Percentiles rank a stretch among this genome's conserved stretches.
These are phyloP conservation scores for Sporothrix mexicana DNA, from an alignment of 2,329 filamentous ascomycete species.

Conservation along the genomic window DNA sequence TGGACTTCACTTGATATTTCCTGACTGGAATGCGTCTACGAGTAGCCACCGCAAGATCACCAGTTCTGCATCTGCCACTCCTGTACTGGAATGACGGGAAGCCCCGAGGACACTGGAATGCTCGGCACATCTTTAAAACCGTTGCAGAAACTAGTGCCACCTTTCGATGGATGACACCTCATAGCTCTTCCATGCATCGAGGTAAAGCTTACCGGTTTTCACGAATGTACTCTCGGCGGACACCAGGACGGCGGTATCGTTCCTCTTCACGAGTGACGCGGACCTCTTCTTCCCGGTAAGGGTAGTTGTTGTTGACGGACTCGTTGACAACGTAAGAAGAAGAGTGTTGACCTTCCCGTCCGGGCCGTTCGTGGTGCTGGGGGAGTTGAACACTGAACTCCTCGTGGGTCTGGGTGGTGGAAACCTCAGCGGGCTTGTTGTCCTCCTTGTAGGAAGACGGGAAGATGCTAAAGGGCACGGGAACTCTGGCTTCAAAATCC, in stretches of 20 bases:
- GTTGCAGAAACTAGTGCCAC: conserved; percentile 6
- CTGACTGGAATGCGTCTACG: not conserved
- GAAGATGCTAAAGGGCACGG: conserved; percentile 99
- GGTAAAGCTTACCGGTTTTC: conserved; percentile 57
- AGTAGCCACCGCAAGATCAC: not conserved
- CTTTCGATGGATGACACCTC: conserved; percentile 24
- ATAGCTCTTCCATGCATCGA: not conserved
- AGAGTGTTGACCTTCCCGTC: conserved; percentile 97
- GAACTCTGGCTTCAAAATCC: conserved; percentile 99
- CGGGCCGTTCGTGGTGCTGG: conserved; percentile 75
- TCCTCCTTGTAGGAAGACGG: conserved; percentile 63
- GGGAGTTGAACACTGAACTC: conserved; percentile 80
- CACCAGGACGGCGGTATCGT: conserved; percentile 73
- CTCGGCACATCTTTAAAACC: not conserved
- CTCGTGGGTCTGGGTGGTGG: conserved; percentile 72
- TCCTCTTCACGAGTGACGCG: conserved; percentile 79
- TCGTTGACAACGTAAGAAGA: conserved; percentile 63
- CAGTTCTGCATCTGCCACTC: not conserved
- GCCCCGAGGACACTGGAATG: conserved; percentile 28
- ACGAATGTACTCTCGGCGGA: conserved; percentile 60
- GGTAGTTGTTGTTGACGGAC: conserved; percentile 42
- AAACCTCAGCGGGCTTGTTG: conserved; percentile 37
- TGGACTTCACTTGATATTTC: not conserved
- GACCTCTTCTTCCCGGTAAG: conserved; percentile 81
- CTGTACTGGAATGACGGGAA: conserved; percentile 35